Evolutionary conservation across 805 yeast species (phyloP).

Genomic region (Helenozyma baotianmanensis): DNA sequence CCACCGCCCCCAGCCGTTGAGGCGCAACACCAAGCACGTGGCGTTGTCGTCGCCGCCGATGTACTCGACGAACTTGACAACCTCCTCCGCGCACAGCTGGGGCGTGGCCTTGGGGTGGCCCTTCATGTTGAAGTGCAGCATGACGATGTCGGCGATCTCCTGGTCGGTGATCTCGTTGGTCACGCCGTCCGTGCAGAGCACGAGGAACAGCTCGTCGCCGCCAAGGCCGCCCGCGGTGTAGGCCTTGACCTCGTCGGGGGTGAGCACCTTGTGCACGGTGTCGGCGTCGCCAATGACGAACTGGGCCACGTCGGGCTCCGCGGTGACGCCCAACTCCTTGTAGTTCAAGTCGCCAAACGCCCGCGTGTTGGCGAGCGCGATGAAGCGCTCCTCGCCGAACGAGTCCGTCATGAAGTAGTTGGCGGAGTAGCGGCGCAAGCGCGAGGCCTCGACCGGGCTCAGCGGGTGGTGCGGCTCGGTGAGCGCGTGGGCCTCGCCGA

Average conservation of each 20-base stretch:
- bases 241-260: conserved; percentile 29
- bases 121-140: conserved; percentile 55
- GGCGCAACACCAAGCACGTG: conserved; percentile 76
- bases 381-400: conserved; percentile 86
- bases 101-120: conserved; percentile 78
- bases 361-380: conserved; percentile 84
- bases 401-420: conserved; percentile 77
- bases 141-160: conserved; percentile 83
- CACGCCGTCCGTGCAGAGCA: conserved; percentile 83
- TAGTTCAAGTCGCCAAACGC: conserved; percentile 86
- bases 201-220: conserved; percentile 84
- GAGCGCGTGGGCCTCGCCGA: conserved; percentile 74
- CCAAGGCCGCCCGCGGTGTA: conserved; percentile 50
- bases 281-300: conserved; percentile 57
- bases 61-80: conserved; percentile 75
- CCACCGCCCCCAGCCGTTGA: conserved; percentile 95
- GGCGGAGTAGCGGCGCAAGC: conserved; percentile 60
- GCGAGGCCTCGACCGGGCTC: conserved; percentile 67
- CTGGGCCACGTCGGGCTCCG: conserved; percentile 86
- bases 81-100: conserved; percentile 79
- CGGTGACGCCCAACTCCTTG: conserved; percentile 78
- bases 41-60: conserved; percentile 95
- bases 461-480: conserved; percentile 86
- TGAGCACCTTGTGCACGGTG: conserved; percentile 33
- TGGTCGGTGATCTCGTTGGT: conserved; percentile 80